Evolutionary conservation across 73 alveolate species (phyloP).

Genomic region (Paramecium pentaurelia): DNA sequence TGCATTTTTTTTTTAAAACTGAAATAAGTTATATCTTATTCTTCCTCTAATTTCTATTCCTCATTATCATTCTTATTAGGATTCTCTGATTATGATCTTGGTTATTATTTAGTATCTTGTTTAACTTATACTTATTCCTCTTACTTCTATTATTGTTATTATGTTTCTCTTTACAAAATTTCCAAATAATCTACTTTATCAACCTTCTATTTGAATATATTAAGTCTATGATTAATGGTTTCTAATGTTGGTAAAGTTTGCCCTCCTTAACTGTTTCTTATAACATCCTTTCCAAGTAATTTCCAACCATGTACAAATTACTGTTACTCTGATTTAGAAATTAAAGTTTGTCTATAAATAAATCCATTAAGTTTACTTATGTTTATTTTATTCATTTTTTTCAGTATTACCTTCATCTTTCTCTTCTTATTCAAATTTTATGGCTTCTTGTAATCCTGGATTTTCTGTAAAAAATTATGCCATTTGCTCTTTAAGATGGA

Average conservation of each 20-base stretch:
- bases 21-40: conserved; percentile 51
- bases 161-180: conserved; percentile 48
- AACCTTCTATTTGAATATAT: conserved; percentile 36
- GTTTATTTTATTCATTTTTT: not conserved
- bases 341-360: not conserved
- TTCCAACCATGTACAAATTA: conserved; percentile 45
- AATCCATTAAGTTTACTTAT: not conserved
- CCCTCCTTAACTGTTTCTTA: conserved; percentile 47
- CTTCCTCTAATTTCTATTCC: conserved; percentile 51
- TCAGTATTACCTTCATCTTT: not conserved
- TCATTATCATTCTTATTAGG: not conserved
- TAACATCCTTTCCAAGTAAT: conserved; percentile 48
- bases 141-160: not conserved
- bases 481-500: conserved; percentile 60
- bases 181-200: conserved; percentile 58
- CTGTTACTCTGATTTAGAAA: conserved; percentile 40
- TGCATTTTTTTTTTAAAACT: conserved; percentile 59
- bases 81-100: conserved; percentile 15
- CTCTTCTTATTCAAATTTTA: conserved; percentile 41
- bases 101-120: not conserved
- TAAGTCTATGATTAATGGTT: conserved; percentile 55
- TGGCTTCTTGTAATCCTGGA: conserved; percentile 55
- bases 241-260: conserved; percentile 55
- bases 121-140: not conserved
- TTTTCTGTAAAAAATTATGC: conserved; percentile 49